These are phyloP conservation scores for Sordariomycetes sp. DNA, from an alignment of 2,329 filamentous ascomycete genomes.

Conservation along the genomic window DNA sequence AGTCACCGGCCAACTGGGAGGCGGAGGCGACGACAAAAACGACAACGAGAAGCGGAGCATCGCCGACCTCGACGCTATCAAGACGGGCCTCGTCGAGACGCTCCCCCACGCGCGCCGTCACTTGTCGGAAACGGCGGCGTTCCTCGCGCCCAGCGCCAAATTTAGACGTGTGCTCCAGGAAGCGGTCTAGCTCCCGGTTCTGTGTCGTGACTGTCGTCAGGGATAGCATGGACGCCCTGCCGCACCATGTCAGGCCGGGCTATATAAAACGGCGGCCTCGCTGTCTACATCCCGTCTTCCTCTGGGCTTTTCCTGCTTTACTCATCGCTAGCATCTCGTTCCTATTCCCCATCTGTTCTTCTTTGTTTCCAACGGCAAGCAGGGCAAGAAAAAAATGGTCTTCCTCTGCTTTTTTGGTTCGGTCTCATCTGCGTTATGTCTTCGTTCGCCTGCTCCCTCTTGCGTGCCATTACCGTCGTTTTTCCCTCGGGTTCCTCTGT, in stretches of 20 bases:
- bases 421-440: constrained; percentile 3
- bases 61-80: not conserved
- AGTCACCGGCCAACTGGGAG: constrained; percentile 10
- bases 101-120: not conserved
- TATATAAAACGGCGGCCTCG: not conserved
- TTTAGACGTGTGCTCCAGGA: constrained; percentile 3
- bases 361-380: not conserved
- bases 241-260: not conserved
- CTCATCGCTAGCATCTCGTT: not conserved
- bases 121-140: not conserved
- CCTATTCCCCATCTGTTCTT: constrained; percentile 1
- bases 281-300: not conserved
- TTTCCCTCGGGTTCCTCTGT: not conserved
- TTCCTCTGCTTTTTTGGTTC: not conserved
- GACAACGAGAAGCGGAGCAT: constrained; percentile 11
- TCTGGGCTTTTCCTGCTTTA: not conserved
- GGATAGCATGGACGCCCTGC: too few species aligned
- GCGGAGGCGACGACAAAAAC: constrained; percentile 14
- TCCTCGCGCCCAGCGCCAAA: constrained; percentile 7
- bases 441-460: not conserved
- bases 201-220: not conserved
- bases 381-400: constrained; percentile 8
- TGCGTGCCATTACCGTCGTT: not conserved
- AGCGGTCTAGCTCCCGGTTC: not conserved
- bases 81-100: not conserved